phyloP scores from a whole-genome alignment of 768 basidiomycete species.

The Tylopilus cervinicoccineus region DNA sequence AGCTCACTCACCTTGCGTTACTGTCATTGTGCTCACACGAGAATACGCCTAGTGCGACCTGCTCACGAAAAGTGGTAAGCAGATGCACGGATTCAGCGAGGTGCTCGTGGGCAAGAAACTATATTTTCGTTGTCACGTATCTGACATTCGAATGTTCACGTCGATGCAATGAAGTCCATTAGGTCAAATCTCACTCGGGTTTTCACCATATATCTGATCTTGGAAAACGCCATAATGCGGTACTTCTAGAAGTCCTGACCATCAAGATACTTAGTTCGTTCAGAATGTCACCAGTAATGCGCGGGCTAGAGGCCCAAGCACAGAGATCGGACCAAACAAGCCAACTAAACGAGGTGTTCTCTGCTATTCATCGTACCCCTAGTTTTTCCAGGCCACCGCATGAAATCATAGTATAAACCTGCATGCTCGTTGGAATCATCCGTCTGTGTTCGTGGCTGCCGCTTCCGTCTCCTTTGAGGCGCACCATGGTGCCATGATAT shows the following conservation, averaged over 20 bases:
- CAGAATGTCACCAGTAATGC: neutral
- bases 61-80: slow-evolving; percentile 52
- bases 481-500: neutral
- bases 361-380: neutral
- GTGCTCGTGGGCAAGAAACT: neutral
- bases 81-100: neutral
- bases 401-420: slow-evolving; percentile 4
- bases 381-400: neutral
- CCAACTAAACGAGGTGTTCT: neutral
- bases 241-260: too few relatives aligned
- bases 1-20: slow-evolving; percentile 24
- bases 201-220: neutral
- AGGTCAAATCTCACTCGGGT: neutral
- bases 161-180: neutral
- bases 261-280: too few relatives aligned
- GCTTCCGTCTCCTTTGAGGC: slow-evolving; percentile 1
- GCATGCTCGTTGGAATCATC: too few relatives aligned
- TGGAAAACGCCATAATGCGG: too few relatives aligned
- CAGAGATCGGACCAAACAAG: neutral
- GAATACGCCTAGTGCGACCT: slow-evolving; percentile 37
- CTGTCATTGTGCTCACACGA: neutral
- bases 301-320: neutral
- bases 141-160: neutral
- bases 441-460: neutral
- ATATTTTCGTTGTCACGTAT: neutral